Conservation (phyloP, 306 rosid species). For the Cicer bijugum region DNA sequence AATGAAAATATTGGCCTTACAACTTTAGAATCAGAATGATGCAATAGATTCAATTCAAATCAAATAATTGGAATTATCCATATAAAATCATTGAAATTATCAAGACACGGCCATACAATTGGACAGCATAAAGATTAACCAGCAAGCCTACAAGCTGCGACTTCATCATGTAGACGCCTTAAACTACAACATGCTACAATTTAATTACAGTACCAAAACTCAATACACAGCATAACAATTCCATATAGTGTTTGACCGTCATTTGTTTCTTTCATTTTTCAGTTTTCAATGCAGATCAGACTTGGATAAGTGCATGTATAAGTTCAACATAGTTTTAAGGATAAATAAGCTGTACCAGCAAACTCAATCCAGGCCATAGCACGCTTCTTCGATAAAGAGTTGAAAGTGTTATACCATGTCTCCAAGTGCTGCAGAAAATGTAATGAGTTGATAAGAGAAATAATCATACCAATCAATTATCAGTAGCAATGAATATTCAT, state of each 20-base stretch:
- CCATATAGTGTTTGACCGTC: not conserved
- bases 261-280: not conserved
- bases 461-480: not conserved
- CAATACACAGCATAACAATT: not conserved
- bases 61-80: conserved; percentile 21
- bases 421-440: conserved; percentile 74
- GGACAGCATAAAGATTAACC: not conserved
- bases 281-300: not conserved
- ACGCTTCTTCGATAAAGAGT: conserved; percentile 81
- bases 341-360: conserved; percentile 64
- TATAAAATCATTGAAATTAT: conserved; percentile 24
- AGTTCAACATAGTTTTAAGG: not conserved
- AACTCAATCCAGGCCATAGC: conserved; percentile 87
- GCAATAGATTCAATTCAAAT: not conserved
- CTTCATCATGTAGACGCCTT: not conserved
- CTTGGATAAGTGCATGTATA: not conserved
- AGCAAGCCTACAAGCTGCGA: not conserved
- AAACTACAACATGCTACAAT: conserved; percentile 9
- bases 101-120: not conserved
- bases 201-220: not conserved
- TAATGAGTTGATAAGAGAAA: not conserved
- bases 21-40: not conserved
- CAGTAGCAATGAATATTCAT: conserved; percentile 29
- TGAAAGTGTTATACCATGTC: conserved; percentile 85
- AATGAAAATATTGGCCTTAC: not conserved